Evolutionary conservation across 192 early-diverging fungal genomes (phyloP).

Genomic region (Funneliformis geosporum): DNA sequence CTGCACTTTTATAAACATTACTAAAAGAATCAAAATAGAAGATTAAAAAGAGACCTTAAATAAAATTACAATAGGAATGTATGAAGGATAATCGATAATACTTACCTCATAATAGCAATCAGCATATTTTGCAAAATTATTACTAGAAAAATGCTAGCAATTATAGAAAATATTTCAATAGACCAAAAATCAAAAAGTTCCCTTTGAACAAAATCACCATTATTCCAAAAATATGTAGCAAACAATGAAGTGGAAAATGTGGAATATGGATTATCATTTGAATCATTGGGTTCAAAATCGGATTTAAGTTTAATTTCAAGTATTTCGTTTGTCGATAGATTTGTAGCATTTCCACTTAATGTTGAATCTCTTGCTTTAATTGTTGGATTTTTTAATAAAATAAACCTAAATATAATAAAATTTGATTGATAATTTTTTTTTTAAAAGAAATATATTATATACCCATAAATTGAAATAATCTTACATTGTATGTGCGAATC

Average conservation of each 20-base stretch:
- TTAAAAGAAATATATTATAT: neutral
- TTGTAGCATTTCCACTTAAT: neutral
- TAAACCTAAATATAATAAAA: neutral
- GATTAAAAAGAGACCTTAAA: too few species aligned
- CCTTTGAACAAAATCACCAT: neutral
- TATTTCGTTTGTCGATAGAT: too few species aligned
- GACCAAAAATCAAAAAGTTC: neutral
- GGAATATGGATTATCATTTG: neutral
- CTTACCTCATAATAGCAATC: neutral
- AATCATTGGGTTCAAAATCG: too few species aligned
- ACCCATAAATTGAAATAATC: too few species aligned
- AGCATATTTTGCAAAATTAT: neutral
- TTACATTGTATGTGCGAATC: neutral
- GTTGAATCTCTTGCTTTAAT: neutral
- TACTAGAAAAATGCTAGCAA: neutral
- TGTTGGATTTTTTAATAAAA: neutral
- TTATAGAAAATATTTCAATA: neutral
- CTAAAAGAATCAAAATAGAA: too few species aligned
- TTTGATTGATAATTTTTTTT: neutral
- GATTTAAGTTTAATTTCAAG: too few species aligned
- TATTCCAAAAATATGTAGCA: neutral
- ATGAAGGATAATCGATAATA: neutral
- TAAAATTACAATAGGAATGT: too few species aligned
- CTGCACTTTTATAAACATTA: too few species aligned
- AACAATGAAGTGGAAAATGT: neutral